Evolutionary conservation across 306 rosid species (phyloP).

Genomic region (Cicer arietinum): DNA sequence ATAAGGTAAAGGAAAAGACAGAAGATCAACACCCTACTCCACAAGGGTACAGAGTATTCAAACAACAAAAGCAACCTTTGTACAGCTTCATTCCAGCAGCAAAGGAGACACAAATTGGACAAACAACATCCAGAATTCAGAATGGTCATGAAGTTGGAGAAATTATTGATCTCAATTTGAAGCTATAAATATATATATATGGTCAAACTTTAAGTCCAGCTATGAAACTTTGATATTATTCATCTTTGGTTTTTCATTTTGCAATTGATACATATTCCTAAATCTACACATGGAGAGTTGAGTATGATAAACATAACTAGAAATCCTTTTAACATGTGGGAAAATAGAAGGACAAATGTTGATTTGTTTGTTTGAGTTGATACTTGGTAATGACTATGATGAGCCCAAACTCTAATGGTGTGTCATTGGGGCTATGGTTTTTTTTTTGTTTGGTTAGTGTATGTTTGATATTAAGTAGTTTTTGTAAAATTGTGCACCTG

Average conservation of each 20-base stretch:
- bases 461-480: too few species aligned
- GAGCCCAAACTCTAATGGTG: conserved; percentile 33
- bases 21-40: conserved; percentile 47
- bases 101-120: conserved; percentile 47
- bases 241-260: conserved; percentile 15
- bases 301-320: conserved; percentile 45
- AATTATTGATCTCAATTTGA: conserved; percentile 76
- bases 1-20: conserved; percentile 51
- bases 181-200: conserved; percentile 53
- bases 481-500: too few species aligned
- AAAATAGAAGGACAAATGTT: conserved; percentile 39
- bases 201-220: conserved; percentile 37
- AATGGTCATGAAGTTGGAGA: conserved; percentile 52
- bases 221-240: conserved; percentile 44
- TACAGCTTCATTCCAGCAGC: conserved; percentile 61
- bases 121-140: conserved; percentile 45
- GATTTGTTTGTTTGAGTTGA: conserved; percentile 35
- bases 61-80: conserved; percentile 52
- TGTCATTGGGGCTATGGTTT: conserved; percentile 4
- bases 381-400: conserved; percentile 24
- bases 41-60: conserved; percentile 42
- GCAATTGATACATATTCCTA: conserved; percentile 47
- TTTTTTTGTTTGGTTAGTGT: not conserved
- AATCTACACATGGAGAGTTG: conserved; percentile 53
- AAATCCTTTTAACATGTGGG: conserved; percentile 54